Conservation (phyloP, 352 stramenopile species). For the Phytophthora brassicae region DNA sequence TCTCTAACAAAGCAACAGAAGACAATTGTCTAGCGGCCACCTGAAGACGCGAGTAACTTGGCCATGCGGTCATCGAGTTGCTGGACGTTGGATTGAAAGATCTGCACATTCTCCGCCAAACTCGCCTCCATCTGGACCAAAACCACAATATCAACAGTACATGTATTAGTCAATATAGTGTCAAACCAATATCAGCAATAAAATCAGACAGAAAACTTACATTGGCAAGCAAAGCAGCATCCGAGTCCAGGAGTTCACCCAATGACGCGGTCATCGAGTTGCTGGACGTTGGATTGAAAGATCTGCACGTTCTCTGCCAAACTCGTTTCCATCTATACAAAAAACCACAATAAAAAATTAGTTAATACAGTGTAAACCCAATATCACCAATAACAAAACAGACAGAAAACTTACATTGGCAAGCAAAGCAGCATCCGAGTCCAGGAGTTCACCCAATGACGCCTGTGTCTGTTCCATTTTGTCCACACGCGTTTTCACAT, state of each 20-base stretch:
- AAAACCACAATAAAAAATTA: no score
- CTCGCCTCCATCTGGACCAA: slow-evolving; percentile 68
- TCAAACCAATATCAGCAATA: not conserved
- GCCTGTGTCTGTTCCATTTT: slow-evolving; percentile 66
- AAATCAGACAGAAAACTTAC: slow-evolving; percentile 39
- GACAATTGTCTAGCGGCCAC: slow-evolving; percentile 19
- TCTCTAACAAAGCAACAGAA: slow-evolving; percentile 23
- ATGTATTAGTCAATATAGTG: not conserved
- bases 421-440: slow-evolving; percentile 62
- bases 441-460: slow-evolving; percentile 58
- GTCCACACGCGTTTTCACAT: slow-evolving; percentile 48
- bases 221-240: slow-evolving; percentile 65
- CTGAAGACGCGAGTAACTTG: slow-evolving; percentile 35
- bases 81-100: slow-evolving; percentile 82
- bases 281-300: no score
- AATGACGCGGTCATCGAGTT: no score
- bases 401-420: slow-evolving; percentile 55
- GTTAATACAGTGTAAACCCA: no score
- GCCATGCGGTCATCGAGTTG: slow-evolving; percentile 73
- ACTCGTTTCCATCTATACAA: no score
- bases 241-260: slow-evolving; percentile 58
- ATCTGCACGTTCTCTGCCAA: no score
- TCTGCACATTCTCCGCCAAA: slow-evolving; percentile 67
- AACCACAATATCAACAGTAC: slow-evolving; percentile 7
- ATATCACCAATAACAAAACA: not conserved